Conservation (phyloP, 768 basidiomycete species). For the Lentinula raphanica region DNA sequence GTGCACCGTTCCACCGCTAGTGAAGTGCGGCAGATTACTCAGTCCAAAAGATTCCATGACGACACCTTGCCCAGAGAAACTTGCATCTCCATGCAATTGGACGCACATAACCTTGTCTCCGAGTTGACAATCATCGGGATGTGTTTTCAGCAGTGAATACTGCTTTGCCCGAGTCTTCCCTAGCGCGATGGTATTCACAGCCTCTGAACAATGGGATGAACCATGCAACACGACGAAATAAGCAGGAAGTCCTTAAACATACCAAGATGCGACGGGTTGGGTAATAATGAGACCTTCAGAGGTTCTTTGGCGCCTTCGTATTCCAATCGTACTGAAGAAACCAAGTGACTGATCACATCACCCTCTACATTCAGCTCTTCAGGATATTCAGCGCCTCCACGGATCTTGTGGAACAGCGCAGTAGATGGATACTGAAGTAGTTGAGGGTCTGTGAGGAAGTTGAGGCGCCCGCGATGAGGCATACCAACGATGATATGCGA, state of each 20-base stretch:
- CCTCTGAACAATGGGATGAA: slow-evolving; percentile 46
- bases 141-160: slow-evolving; percentile 69
- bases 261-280: slow-evolving; percentile 78
- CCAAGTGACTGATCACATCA: slow-evolving; percentile 87
- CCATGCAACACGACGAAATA: slow-evolving; percentile 1
- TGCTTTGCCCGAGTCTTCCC: slow-evolving; percentile 92
- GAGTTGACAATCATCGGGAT: slow-evolving; percentile 45
- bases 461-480: slow-evolving; percentile 86
- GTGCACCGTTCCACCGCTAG: slow-evolving; percentile 86
- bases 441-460: slow-evolving; percentile 62
- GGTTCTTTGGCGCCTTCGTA: slow-evolving; percentile 46
- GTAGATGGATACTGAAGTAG: slow-evolving; percentile 63
- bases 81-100: slow-evolving; percentile 88
- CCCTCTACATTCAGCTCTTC: slow-evolving; percentile 65
- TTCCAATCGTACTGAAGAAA: slow-evolving; percentile 56
- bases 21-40: slow-evolving; percentile 89
- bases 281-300: slow-evolving; percentile 72
- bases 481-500: slow-evolving; percentile 74
- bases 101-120: slow-evolving; percentile 82
- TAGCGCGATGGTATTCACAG: slow-evolving; percentile 80
- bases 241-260: slow-evolving; percentile 13
- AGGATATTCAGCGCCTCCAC: slow-evolving; percentile 68
- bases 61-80: slow-evolving; percentile 86
- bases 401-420: slow-evolving; percentile 83
- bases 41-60: slow-evolving; percentile 85